These are phyloP conservation scores for Catharanthus roseus DNA, from an alignment of 257 asterid species.

Conservation along the genomic window DNA sequence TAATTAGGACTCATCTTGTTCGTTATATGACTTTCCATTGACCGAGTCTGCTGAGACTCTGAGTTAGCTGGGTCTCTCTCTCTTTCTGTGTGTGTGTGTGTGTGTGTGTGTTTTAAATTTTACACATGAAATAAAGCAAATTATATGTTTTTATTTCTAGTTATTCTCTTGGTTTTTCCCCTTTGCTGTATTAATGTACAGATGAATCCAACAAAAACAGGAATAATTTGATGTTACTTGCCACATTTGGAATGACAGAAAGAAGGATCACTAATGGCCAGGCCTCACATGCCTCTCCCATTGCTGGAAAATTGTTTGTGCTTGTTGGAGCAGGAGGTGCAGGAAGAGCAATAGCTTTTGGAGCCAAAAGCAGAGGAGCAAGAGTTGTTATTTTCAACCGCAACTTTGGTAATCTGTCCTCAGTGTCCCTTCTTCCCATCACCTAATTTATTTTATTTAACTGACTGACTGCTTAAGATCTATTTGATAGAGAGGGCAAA, in stretches of 20 bases:
- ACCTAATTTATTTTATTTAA: neutral
- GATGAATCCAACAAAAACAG: no score
- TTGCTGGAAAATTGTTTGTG: conserved; percentile 57
- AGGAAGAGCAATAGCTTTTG: conserved; percentile 70
- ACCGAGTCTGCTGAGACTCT: neutral
- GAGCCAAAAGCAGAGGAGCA: conserved; percentile 71
- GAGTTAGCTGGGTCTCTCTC: neutral
- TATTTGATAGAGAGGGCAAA: conserved; percentile 48
- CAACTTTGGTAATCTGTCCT: conserved; percentile 37
- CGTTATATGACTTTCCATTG: neutral
- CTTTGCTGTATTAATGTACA: no score
- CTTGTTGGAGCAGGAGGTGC: conserved; percentile 87
- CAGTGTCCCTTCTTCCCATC: neutral
- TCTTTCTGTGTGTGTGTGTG: neutral
- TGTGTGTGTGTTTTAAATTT: no score
- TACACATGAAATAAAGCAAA: no score
- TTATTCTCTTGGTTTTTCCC: no score
- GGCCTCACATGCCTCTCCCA: conserved; percentile 39
- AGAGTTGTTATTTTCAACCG: conserved; percentile 65
- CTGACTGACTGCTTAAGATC: conserved; percentile 9
- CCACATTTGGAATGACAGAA: conserved; percentile 26
- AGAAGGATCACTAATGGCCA: conserved; percentile 22
- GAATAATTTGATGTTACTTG: conserved; percentile 1
- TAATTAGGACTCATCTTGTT: neutral
- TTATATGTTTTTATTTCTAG: no score